Evolutionary conservation across 345 rosid genomes (phyloP), one percentile per base, ranked within the genome.

Genomic region (Stellera chamaejasme): DNA sequence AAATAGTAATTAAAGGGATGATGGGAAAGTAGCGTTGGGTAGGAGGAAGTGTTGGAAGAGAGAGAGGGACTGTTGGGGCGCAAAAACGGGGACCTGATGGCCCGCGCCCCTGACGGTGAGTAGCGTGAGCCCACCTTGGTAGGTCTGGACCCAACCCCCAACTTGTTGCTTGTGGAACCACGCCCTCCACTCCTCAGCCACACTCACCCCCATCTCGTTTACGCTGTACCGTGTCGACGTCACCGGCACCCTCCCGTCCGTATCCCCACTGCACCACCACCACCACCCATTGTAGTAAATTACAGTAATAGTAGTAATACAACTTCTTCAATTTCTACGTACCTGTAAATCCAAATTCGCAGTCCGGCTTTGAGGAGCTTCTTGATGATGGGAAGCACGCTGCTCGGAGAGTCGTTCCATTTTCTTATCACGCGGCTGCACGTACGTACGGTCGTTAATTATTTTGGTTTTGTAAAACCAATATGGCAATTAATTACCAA

Each of bases 201-300:
- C 64, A 43, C 63, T 72, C 19, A 82, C 48, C 16, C 76, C 64
- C 69, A 85, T 62, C 60, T 77, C 77, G 43, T 76, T 83, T 62
- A 89, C 63, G 66, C 82, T 75, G 64, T 81, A 85, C 36, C 91
- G 78, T 8, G 87, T 89, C 26, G 87, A 69, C 41, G 95, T 85
- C 55, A 85, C 95, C 0, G 97, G 95, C 41, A 85, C 82, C 62
- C 97, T 83, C 58, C 91, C 95, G 66, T 89, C 95, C 3, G 88
- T 79, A 58, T 89, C 97, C 8, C 97, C 96, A 27, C 96, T 84
- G 69, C 66, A 64, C 23, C 23, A 27, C 52, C 23, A 27, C 52
- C 45, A 55, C 10, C n/a, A 27, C 28, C 12, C 32, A n/a, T 12
- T 14, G 48, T 4, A 43, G 10, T 15, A 56, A 19, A 27, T 50